Percentiles rank a stretch among this genome's conserved stretches.
Conservation (phyloP, 2,329 filamentous ascomycete species). For the Pyrenophora teres region DNA sequence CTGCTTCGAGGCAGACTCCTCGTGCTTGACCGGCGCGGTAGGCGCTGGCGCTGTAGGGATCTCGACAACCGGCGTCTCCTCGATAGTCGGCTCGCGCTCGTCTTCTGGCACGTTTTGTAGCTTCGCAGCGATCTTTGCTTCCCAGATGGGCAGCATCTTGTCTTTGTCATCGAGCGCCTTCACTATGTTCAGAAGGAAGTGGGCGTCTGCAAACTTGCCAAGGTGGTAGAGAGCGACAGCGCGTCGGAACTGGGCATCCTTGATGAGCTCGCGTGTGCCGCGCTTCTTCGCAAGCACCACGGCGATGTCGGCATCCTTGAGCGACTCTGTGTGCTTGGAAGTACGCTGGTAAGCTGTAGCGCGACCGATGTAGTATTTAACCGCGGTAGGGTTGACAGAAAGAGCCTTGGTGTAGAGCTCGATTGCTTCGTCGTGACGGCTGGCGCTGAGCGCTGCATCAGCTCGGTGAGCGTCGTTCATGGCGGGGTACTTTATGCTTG, state of each 20-base stretch:
- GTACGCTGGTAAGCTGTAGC: slow-evolving; percentile 76
- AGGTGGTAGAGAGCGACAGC: slow-evolving; percentile 74
- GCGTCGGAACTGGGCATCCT: slow-evolving; percentile 80
- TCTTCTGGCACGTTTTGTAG: slow-evolving; percentile 55
- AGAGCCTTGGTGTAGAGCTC: slow-evolving; percentile 68
- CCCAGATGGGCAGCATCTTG: slow-evolving; percentile 62
- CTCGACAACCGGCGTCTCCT: slow-evolving; percentile 60
- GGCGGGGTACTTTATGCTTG: slow-evolving; percentile 24
- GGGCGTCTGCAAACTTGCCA: slow-evolving; percentile 74
- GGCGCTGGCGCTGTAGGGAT: slow-evolving; percentile 48
- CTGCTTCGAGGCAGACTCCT: slow-evolving; percentile 23
- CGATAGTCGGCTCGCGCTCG: slow-evolving; percentile 46
- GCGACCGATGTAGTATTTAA: slow-evolving; percentile 80
- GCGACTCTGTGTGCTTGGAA: slow-evolving; percentile 54
- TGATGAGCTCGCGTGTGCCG: slow-evolving; percentile 74
- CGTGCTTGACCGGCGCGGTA: slow-evolving; percentile 10
- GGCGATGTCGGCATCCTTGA: slow-evolving; percentile 55
- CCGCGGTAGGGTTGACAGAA: slow-evolving; percentile 65
- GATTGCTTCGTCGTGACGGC: slow-evolving; percentile 71
- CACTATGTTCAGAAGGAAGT: slow-evolving; percentile 67
- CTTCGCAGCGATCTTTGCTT: slow-evolving; percentile 59
- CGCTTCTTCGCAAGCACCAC: slow-evolving; percentile 71
- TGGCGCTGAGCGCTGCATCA: slow-evolving; percentile 63
- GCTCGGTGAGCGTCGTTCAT: slow-evolving; percentile 64
- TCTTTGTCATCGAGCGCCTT: slow-evolving; percentile 59